Base-by-base conservation (phyloP, 768 basidiomycete genomes). In the Epithele typhae region DNA sequence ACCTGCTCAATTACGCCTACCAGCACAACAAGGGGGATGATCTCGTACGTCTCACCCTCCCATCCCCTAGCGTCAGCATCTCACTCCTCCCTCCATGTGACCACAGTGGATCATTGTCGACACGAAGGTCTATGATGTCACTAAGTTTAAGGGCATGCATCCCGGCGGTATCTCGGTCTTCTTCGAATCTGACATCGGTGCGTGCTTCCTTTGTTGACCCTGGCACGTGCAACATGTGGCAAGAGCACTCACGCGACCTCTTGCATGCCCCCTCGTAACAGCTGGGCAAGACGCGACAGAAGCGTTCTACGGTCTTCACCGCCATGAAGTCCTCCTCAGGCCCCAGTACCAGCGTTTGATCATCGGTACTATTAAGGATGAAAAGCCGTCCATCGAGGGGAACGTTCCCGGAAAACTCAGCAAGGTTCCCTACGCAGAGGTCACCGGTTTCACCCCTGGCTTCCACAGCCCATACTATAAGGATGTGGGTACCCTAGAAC, bases 201-300 rank as follows among this genome's bases (percentile, higher is more conserved):
- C 47, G 83, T 63, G 9, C 24, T 32, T 23, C 6, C 37, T n/a
- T 18, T 17, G 12, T n/a, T 6, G 18, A 3, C 9, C 27, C 14
- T 7, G 27, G 27, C 27, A 30, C 14, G 27, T n/a, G 9, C 17
- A 8, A 36, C 9, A 32, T 9, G 9, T 32, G 30, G 15, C 9
- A n/a, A 15, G 14, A 8, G 35, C 32, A 19, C 9, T 15, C 5
- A 14, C 22, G 14, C 38, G 25, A 15, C 30, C 48, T 25, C 22
- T 33, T 21, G 45, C 22, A 46, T 27, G 22, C 7, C 18, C 40
- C 40, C 35, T n/a, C 49, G n/a, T n/a, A n/a, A n/a, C n/a, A 84
- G 90, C 88, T 41, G 92, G 91, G 8, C 76, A 88, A 63, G 92
- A 96, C 57, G 85, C 84, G 1, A 95, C 92, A 0, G 85, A 91